Conservation (phyloP, 352 stramenopile genomes). For the Hyaloperonospora brassicae region DNA sequence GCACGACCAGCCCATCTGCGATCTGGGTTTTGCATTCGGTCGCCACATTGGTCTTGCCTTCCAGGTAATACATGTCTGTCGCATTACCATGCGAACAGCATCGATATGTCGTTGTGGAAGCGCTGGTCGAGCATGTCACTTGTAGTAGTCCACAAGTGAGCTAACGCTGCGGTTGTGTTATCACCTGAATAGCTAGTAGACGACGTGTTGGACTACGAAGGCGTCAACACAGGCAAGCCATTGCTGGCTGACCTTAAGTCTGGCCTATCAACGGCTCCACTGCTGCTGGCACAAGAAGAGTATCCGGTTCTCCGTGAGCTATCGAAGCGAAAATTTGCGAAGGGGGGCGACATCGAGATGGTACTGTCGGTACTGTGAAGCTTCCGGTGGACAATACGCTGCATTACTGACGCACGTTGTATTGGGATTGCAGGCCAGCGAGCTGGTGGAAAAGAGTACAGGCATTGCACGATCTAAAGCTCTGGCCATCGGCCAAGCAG, state of each 20-base stretch:
- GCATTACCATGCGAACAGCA: not conserved
- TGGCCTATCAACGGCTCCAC: slow-evolving; percentile 94
- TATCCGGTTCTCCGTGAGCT: slow-evolving; percentile 88
- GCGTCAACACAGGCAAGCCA: slow-evolving; percentile 90
- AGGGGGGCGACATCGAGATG: slow-evolving; percentile 88
- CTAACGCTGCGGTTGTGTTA: slow-evolving; percentile 5
- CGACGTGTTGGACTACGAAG: slow-evolving; percentile 98
- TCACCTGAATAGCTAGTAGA: slow-evolving; percentile 85
- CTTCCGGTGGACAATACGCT: slow-evolving; percentile 3
- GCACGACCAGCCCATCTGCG: slow-evolving; percentile 74
- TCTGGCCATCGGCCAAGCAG: slow-evolving; percentile 93
- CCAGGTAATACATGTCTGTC: slow-evolving; percentile 64
- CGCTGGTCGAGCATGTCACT: not conserved
- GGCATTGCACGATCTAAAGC: slow-evolving; percentile 90
- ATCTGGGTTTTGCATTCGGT: slow-evolving; percentile 93
- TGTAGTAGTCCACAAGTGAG: slow-evolving; percentile 13
- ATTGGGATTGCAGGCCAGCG: slow-evolving; percentile 44
- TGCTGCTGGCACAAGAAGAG: slow-evolving; percentile 93
- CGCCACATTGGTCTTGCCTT: slow-evolving; percentile 97
- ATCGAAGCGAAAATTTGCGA: slow-evolving; percentile 87
- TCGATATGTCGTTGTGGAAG: slow-evolving; percentile 3
- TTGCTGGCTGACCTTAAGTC: slow-evolving; percentile 91
- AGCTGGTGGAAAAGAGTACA: slow-evolving; percentile 86
- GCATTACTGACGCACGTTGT: slow-evolving; percentile 9
- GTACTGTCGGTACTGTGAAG: slow-evolving; percentile 33